Evolutionary conservation across 352 stramenopile species (phyloP), one percentile per base, ranked within the genome.

Genomic region (Phytophthora boehmeriae): DNA sequence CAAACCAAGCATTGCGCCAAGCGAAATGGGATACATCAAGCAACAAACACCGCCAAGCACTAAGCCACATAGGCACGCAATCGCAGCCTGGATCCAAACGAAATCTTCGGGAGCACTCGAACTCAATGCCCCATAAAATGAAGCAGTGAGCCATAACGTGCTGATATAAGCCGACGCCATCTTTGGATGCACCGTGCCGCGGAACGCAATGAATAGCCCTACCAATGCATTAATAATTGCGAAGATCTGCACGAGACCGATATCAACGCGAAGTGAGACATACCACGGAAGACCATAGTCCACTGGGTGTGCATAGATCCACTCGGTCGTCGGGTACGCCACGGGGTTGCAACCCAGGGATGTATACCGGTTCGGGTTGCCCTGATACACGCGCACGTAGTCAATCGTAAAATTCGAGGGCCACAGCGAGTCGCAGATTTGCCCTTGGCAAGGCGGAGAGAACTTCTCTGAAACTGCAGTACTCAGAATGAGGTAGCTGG

Each of bases 401-500:
- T 99, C 94, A 73, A 99, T 98, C 44, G 91, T 96, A 66, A 98
- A 97, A 69, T 95, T 93, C 13, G 86, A 91, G 4, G 88, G 88
- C 88, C 88, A 96, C 17, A 95, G 34, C 39, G 95, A 98, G 68
- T 98, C 81, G 65, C 95, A 98, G 64, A 97, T 98, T 61, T 98
- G 73, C 22, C 87, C 85, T 5, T 85, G 67, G 55, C 96, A 99
- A 39, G 88, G 90, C 16, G 94, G 89, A 20, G 96, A 96, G 66
- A 96, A 96, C 45, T 98, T 99, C 27, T 97, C 96, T 2, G 95
- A 98, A 34, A 99, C 92, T 8, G 97, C 97, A 2, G 94, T 98
- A 82, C 98, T 99, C 42, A 99, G 79, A 83, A 99, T 98, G 43
- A 99, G 65, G 65, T 99, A 99, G 28, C 89, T 98, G 2, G 97